Percentiles rank a stretch among this genome's conserved stretches.
Evolutionary conservation across 2,329 filamentous ascomycete genomes (phyloP).

Genomic region (Claviceps spartinae): DNA sequence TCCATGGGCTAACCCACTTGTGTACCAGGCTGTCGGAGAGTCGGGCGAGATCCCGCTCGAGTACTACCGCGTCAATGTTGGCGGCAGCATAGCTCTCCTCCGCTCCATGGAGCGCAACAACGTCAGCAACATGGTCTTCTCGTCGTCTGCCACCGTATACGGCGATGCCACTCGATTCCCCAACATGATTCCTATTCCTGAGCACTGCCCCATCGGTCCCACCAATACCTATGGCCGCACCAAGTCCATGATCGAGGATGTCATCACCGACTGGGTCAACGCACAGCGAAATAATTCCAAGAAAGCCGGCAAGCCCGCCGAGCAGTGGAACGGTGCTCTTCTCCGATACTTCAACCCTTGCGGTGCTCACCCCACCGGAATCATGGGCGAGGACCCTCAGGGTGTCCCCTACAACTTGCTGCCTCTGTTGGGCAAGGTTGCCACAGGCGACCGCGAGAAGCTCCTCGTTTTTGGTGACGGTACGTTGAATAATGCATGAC

Average conservation of each 20-base stretch:
- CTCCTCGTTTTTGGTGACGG: slow-evolving; percentile 87
- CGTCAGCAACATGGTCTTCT: slow-evolving; percentile 96
- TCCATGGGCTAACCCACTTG: not conserved
- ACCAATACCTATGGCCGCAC: slow-evolving; percentile 98
- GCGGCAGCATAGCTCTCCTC: slow-evolving; percentile 78
- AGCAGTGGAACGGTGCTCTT: slow-evolving; percentile 85
- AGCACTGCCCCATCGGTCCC: slow-evolving; percentile 87
- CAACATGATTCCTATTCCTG: slow-evolving; percentile 98
- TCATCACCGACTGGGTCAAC: slow-evolving; percentile 83
- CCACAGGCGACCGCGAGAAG: slow-evolving; percentile 88
- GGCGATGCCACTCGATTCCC: slow-evolving; percentile 91
- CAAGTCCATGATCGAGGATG: slow-evolving; percentile 79
- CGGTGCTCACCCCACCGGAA: slow-evolving; percentile 82
- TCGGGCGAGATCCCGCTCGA: slow-evolving; percentile 87
- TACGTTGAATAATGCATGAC: slow-evolving; percentile 27
- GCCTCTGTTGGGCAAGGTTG: slow-evolving; percentile 86
- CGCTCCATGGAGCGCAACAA: slow-evolving; percentile 78
- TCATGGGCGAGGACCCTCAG: slow-evolving; percentile 97
- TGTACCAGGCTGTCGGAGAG: slow-evolving; percentile 73
- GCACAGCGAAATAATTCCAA: slow-evolving; percentile 71
- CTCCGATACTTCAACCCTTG: slow-evolving; percentile 97
- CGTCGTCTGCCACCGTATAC: slow-evolving; percentile 94
- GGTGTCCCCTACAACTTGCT: slow-evolving; percentile 93
- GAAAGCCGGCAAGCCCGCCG: slow-evolving; percentile 63
- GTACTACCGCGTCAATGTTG: slow-evolving; percentile 96